Percentiles rank a stretch among this genome's conserved stretches.
phyloP scores from a whole-genome alignment of 1,284 basidiomycete genomes.

The Dichomitus squalens region DNA sequence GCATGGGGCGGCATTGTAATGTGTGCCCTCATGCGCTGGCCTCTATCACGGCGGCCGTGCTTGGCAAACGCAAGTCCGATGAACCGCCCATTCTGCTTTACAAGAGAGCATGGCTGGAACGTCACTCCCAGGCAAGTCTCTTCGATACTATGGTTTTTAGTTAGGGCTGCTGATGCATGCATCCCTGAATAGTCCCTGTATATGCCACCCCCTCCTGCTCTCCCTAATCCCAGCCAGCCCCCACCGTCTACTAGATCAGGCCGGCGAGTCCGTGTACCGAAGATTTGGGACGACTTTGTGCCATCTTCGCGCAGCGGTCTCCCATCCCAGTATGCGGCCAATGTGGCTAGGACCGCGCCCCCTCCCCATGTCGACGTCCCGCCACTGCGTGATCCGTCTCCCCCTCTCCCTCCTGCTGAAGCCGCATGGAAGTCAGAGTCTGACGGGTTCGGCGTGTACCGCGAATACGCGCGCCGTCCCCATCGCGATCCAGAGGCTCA shows the following conservation, averaged over 20 bases:
- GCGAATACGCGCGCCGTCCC: neutral
- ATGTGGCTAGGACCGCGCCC: neutral
- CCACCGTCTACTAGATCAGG: neutral
- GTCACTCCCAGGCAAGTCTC: too few relatives aligned
- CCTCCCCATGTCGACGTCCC: too few relatives aligned
- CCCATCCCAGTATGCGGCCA: neutral
- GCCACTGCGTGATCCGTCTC: neutral
- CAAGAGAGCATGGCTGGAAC: too few relatives aligned
- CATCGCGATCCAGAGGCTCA: conserved; percentile 5
- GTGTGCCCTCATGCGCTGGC: too few relatives aligned
- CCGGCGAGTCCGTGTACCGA: neutral
- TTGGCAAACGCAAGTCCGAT: too few relatives aligned
- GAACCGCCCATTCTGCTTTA: too few relatives aligned
- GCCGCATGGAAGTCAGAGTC: neutral
- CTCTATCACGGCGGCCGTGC: too few relatives aligned
- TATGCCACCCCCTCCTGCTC: neutral
- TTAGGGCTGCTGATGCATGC: too few relatives aligned
- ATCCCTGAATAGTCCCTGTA: too few relatives aligned
- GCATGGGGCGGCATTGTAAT: too few relatives aligned
- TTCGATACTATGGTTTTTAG: too few relatives aligned
- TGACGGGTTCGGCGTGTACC: neutral
- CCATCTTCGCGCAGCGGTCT: neutral
- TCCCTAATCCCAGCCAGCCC: neutral
- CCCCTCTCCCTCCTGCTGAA: neutral
- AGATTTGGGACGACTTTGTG: neutral